A percentile compares a stretch with the other conserved stretches of the same genome.
Evolutionary conservation across 164 flowering plant species (phyloP).

Genomic region (Magnolia kwangsiensis): DNA sequence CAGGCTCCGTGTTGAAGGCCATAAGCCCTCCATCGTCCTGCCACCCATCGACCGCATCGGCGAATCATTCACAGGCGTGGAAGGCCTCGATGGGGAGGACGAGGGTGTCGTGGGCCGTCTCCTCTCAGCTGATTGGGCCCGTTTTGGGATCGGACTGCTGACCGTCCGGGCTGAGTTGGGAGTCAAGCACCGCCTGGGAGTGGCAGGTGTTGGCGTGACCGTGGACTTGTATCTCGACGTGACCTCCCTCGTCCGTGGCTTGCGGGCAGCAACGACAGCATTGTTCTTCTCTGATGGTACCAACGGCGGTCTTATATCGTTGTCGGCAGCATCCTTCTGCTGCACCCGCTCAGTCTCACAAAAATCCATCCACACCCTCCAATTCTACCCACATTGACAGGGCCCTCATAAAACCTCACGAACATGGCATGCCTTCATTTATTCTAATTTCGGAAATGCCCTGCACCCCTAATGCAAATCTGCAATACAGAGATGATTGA

Average conservation of each 20-base stretch:
- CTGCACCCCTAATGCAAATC: slow-evolving; percentile 37
- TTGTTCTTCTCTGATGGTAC: slow-evolving; percentile 50
- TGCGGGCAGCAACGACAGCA: slow-evolving; percentile 25
- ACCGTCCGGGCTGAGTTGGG: slow-evolving; percentile 48
- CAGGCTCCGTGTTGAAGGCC: slow-evolving; percentile 94
- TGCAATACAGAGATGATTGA: slow-evolving; percentile 22
- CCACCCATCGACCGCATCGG: slow-evolving; percentile 38
- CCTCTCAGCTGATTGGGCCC: slow-evolving; percentile 81
- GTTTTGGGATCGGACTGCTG: slow-evolving; percentile 35
- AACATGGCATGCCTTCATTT: slow-evolving; percentile 22
- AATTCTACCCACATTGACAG: slow-evolving; percentile 60
- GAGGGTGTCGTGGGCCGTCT: slow-evolving; percentile 74
- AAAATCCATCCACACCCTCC: slow-evolving; percentile 72
- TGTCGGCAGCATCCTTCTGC: slow-evolving; percentile 36
- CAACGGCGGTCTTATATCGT: slow-evolving; percentile 49
- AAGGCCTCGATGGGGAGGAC: slow-evolving; percentile 42
- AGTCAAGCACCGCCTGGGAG: slow-evolving; percentile 59
- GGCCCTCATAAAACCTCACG: slow-evolving; percentile 23
- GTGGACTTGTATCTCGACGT: slow-evolving; percentile 58
- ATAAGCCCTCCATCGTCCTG: slow-evolving; percentile 57
- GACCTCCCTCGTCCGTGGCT: slow-evolving; percentile 42
- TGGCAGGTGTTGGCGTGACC: slow-evolving; percentile 30
- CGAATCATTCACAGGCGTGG: slow-evolving; percentile 36
- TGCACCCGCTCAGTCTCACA: slow-evolving; percentile 39
- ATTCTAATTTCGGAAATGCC: slow-evolving; percentile 21